Evolutionary conservation across 139 green algal genomes (phyloP), one percentile per base, ranked within the genome.

Genomic region (Nannochloris sp.): DNA sequence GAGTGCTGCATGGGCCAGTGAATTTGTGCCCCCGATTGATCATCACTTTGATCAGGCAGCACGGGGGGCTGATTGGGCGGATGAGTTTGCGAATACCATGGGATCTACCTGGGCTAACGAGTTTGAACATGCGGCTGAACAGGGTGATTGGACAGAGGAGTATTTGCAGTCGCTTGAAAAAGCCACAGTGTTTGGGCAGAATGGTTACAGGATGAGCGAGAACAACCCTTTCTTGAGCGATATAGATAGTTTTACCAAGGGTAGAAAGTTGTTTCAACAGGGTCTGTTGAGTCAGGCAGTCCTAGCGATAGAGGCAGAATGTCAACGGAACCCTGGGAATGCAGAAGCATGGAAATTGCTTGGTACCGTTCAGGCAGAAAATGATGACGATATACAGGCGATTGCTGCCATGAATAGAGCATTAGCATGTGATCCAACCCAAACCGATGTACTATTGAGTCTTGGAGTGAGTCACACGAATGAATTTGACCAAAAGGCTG

Each of bases 381-480:
- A 99, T 56, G 94, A 99, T 70, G 89, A 99, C 66, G 94, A 99
- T 70, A 63, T 71, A 17, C 83, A 96, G 80, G 89, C 91, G 9
- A 96, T 97, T 51, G 84, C 87, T 5, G 87, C 91, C 14, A 86
- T 97, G 82, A 75, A 80, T 49, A 56, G 72, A 2, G 93, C 91
- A 0, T 75, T 88, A 49, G 65, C 70, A 2, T 84, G 84, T 9
- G 85, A 94, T 53, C 93, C 93, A 3, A 53, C 49, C 12, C 83
- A 93, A 70, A 59, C 85, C 5, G 89, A 95, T 36, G 87, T 68
- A 14, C 79, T 98, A 49, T 78, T 99, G 50, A 76, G 82, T 4
- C 80, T 99, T 67, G 93, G 92, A 0, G 93, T 99, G 23, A 84
- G 64, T 57, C 88, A 98, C 80, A 96, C 91, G 57, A 99, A 99